Evolutionary conservation across 2,329 filamentous ascomycete species (phyloP).

Genomic region (Sclerotiophoma versabilis): DNA sequence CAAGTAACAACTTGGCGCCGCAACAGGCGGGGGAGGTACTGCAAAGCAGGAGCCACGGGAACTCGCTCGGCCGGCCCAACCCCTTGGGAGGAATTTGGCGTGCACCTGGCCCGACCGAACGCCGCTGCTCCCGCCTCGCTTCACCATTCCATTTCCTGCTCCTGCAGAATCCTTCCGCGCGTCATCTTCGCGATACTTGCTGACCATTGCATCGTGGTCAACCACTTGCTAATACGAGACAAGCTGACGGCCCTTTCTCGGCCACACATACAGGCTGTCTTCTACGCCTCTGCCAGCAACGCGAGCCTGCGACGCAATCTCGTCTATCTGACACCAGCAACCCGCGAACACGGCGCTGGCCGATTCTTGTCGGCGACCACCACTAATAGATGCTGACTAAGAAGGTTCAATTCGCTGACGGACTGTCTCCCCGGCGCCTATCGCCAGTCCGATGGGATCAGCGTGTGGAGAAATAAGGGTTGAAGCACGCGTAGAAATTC

Average conservation of each 20-base stretch:
- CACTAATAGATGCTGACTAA: not conserved
- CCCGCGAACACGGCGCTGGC: conserved; percentile 11
- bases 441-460: conserved; percentile 1
- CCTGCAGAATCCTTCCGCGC: conserved; percentile 18
- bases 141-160: conserved; percentile 8
- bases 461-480: conserved; percentile 1
- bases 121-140: conserved; percentile 17
- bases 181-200: conserved; percentile 15
- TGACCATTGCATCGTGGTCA: conserved; percentile 9
- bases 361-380: conserved; percentile 26
- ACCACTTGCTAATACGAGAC: not conserved
- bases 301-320: conserved; percentile 7
- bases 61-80: conserved; percentile 13
- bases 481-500: conserved; percentile 1
- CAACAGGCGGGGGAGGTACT: conserved; percentile 1
- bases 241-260: conserved; percentile 12
- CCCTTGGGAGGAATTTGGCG: not conserved
- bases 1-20: conserved; percentile 1
- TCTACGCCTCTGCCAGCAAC: not conserved
- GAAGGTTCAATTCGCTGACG: not conserved
- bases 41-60: not conserved
- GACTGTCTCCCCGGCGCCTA: conserved; percentile 1
- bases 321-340: conserved; percentile 14
- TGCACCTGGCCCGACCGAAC: conserved; percentile 10
- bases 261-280: conserved; percentile 4